Evolutionary conservation across 352 stramenopile species (phyloP).

Genomic region (Blastocystis sp.): DNA sequence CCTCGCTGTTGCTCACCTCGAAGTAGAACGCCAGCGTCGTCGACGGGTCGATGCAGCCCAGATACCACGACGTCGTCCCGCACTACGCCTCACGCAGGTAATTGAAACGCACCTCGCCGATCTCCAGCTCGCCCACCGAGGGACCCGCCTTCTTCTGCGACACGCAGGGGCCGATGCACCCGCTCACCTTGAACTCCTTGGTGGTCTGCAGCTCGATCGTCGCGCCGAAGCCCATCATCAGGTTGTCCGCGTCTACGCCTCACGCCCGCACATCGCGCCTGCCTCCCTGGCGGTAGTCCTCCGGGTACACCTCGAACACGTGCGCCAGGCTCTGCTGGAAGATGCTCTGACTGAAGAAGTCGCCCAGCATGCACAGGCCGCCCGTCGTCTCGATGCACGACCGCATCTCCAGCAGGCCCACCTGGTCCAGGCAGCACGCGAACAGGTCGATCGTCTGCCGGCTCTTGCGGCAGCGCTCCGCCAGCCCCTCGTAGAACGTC

Average conservation of each 20-base stretch:
- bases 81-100: slow-evolving; percentile 74
- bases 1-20: slow-evolving; percentile 81
- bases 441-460: slow-evolving; percentile 97
- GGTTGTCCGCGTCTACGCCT: slow-evolving; percentile 82
- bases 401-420: slow-evolving; percentile 96
- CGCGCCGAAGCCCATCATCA: slow-evolving; percentile 91
- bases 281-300: slow-evolving; percentile 83
- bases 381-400: slow-evolving; percentile 93
- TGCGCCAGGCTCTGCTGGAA: slow-evolving; percentile 96
- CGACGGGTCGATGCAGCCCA: slow-evolving; percentile 91
- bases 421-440: slow-evolving; percentile 93
- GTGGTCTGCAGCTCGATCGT: slow-evolving; percentile 92
- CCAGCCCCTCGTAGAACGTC: slow-evolving; percentile 90
- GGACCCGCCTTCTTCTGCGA: slow-evolving; percentile 89
- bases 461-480: slow-evolving; percentile 83
- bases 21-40: slow-evolving; percentile 99
- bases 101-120: slow-evolving; percentile 77
- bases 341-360: slow-evolving; percentile 94
- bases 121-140: slow-evolving; percentile 92
- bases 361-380: slow-evolving; percentile 86
- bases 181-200: slow-evolving; percentile 96
- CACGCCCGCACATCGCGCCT: neutral
- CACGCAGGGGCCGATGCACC: slow-evolving; percentile 91
- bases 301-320: slow-evolving; percentile 92
- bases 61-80: slow-evolving; percentile 87